phyloP scores from a whole-genome alignment of 192 early-diverging fungal species.

The Haplosporangium gracile region DNA sequence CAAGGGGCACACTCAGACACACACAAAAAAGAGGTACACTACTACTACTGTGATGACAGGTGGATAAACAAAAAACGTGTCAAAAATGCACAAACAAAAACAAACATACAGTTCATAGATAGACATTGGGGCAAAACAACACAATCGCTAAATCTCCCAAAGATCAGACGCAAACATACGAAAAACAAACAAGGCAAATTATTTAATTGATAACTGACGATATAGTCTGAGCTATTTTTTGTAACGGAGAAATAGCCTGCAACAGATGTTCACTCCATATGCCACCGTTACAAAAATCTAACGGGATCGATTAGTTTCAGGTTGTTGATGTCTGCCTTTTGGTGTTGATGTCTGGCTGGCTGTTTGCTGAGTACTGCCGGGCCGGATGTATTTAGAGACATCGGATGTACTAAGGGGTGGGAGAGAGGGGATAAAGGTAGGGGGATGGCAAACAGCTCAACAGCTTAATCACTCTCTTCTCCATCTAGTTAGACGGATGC shows the following conservation, averaged over 20 bases:
- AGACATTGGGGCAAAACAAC: background rate
- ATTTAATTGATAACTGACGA: background rate
- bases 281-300: no score
- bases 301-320: no score
- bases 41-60: background rate
- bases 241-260: no score
- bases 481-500: no score
- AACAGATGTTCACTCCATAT: no score
- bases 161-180: background rate
- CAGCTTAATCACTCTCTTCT: background rate
- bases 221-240: no score
- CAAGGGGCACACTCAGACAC: background rate
- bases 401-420: background rate
- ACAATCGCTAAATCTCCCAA: background rate
- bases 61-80: background rate
- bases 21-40: background rate
- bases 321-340: background rate
- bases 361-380: background rate
- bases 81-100: background rate
- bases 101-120: background rate
- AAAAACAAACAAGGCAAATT: background rate
- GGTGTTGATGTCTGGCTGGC: background rate
- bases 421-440: no score
- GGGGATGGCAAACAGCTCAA: no score
- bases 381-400: background rate